Percentiles rank a stretch among this genome's conserved stretches.
These are phyloP conservation scores for Russula compacta DNA, from an alignment of 768 basidiomycete genomes.

Conservation along the genomic window DNA sequence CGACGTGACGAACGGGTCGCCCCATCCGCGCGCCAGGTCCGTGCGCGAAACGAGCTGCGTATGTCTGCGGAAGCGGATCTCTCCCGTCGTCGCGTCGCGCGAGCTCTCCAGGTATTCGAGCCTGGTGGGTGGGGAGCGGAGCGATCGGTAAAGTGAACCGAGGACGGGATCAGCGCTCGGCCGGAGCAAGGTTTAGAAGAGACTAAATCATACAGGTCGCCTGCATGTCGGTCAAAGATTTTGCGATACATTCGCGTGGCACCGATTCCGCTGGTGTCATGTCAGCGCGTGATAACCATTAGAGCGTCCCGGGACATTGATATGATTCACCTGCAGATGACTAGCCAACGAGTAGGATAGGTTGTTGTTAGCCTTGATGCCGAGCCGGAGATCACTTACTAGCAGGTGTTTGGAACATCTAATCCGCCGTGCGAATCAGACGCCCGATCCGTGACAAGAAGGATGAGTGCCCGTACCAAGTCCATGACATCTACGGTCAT, in stretches of 20 bases:
- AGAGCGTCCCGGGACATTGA: too few relatives aligned
- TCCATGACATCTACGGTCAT: constrained; percentile 9
- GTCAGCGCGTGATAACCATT: not conserved
- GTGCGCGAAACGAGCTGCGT: not conserved
- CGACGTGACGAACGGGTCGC: not conserved
- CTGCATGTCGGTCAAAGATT: not conserved
- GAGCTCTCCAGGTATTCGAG: constrained; percentile 15
- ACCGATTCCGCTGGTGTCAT: constrained; percentile 3
- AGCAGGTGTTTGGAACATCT: constrained; percentile 13
- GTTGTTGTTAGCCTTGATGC: not conserved
- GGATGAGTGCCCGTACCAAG: not conserved
- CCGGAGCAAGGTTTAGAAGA: too few relatives aligned
- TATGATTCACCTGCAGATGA: constrained; percentile 7
- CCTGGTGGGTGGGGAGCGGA: too few relatives aligned
- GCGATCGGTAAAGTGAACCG: too few relatives aligned
- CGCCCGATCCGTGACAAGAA: not conserved
- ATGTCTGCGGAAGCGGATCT: constrained; percentile 13
- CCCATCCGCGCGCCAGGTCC: not conserved
- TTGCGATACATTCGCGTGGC: constrained; percentile 15
- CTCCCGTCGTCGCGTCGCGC: constrained; percentile 6
- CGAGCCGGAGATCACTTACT: not conserved
- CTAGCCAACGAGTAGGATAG: not conserved
- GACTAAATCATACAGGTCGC: constrained; percentile 12
- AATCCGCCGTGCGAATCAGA: not conserved
- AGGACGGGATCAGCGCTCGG: too few relatives aligned